Evolutionary conservation across 2,329 filamentous ascomycete genomes (phyloP), one percentile per base, ranked within the genome.

Genomic region (Penicillium crustosum): DNA sequence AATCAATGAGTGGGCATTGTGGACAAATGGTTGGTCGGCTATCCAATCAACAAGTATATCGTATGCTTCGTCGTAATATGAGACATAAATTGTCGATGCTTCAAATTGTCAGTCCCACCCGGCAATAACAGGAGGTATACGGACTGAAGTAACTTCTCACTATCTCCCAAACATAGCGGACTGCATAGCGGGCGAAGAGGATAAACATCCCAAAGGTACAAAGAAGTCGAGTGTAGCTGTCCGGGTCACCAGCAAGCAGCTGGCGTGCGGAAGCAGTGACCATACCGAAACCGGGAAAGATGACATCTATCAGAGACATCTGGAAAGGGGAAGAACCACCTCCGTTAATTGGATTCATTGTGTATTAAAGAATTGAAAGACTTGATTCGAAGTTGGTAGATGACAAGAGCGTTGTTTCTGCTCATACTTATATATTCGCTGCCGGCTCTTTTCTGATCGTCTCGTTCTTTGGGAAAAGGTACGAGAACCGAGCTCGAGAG

Each of bases 91-190:
- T 49, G 51, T 65, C 13, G 55, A 62, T 19, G 55, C 58, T 62
- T n/a, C 42, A n/a, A 21, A 52, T 27, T 49, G 36, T 65, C 23
- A 64, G 63, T 52, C 50, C 49, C 7, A 60, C 10, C 49, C 23
- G 53, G 43, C 23, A 23, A 4, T 23, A n/a, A n/a, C 2, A 23
- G 58, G 27, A 59, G 55, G 35, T 13, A 42, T 56, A 64, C 54
- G 44, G 53, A 65, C 63, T 65, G 33, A 62, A 62, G 54, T 65
- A 61, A 38, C 43, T 60, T 60, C 57, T 62, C 23, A 65, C 58
- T 58, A 60, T 27, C 29, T 64, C 63, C 56, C 21, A 45, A 33
- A 60, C 1, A 57, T 64, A 65, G 49, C 58, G 49, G 35, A 57
- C 39, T 38, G 31, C 36, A 62, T 64, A 65, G 50, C 56, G 48